These are phyloP conservation scores for Berberis vulgaris DNA, from an alignment of 164 flowering plant genomes.

Conservation along the genomic window DNA sequence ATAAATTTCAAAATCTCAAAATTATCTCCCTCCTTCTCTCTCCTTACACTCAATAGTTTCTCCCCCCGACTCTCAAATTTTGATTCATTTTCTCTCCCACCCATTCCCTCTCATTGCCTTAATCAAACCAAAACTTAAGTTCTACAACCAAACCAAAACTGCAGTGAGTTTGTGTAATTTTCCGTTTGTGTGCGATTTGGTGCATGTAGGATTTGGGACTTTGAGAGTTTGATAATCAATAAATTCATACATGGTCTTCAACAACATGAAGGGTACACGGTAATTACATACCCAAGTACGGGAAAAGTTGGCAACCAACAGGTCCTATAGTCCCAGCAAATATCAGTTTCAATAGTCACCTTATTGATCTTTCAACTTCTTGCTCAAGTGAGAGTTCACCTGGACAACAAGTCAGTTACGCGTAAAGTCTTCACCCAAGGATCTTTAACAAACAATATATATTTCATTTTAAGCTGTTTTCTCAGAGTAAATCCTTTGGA, in stretches of 20 bases:
- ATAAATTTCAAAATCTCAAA: too few relatives aligned
- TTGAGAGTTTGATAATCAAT: not conserved
- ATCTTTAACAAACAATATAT: not conserved
- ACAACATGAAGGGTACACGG: not conserved
- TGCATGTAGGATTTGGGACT: too few relatives aligned
- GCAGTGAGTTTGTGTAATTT: not conserved
- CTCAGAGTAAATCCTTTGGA: too few relatives aligned
- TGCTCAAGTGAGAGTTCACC: slow-evolving; percentile 65
- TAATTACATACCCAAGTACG: slow-evolving; percentile 65
- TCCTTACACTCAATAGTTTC: too few relatives aligned
- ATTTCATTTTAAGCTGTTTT: too few relatives aligned
- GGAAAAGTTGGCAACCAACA: slow-evolving; percentile 69
- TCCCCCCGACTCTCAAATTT: too few relatives aligned
- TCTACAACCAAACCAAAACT: too few relatives aligned
- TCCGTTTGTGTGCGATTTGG: not conserved
- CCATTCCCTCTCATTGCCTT: too few relatives aligned
- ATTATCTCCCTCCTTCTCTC: too few relatives aligned
- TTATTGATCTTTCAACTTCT: slow-evolving; percentile 80
- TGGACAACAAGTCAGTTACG: slow-evolving; percentile 9
- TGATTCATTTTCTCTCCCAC: too few relatives aligned
- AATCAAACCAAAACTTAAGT: too few relatives aligned
- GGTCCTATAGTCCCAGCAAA: slow-evolving; percentile 74
- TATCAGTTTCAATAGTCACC: slow-evolving; percentile 77
- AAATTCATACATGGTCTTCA: not conserved
- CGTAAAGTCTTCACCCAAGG: not conserved